Evolutionary conservation across 768 basidiomycete species (phyloP).

Genomic region (Leccinum arenicola): DNA sequence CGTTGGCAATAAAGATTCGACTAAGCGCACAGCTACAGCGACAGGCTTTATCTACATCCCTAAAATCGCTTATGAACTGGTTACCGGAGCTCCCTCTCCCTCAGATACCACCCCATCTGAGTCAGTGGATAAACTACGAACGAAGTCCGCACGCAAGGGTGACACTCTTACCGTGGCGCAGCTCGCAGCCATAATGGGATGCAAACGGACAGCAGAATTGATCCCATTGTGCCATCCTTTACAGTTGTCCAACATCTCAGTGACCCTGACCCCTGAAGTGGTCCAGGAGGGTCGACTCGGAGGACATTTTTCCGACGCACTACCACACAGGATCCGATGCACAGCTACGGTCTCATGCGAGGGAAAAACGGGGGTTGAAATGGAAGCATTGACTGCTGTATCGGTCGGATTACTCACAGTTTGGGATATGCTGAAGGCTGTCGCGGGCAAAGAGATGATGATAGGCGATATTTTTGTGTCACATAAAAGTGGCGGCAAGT

Average conservation of each 20-base stretch:
- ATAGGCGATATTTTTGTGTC: constrained; percentile 67
- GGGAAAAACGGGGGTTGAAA: constrained; percentile 86
- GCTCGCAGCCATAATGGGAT: constrained; percentile 83
- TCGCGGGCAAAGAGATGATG: constrained; percentile 84
- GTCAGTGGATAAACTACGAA: constrained; percentile 35
- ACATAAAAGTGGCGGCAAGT: constrained; percentile 70
- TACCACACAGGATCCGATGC: constrained; percentile 55
- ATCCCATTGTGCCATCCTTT: constrained; percentile 90
- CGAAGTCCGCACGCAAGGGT: constrained; percentile 62
- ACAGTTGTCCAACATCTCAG: constrained; percentile 65
- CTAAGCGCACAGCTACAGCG: constrained; percentile 71
- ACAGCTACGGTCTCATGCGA: constrained; percentile 69
- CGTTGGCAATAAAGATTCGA: constrained; percentile 58
- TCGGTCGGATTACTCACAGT: constrained; percentile 75
- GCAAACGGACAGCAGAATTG: constrained; percentile 78
- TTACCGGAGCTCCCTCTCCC: constrained; percentile 34
- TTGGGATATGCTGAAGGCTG: constrained; percentile 93
- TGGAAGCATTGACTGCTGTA: constrained; percentile 91
- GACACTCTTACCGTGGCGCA: constrained; percentile 75
- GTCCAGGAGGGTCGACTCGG: not conserved
- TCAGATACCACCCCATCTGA: constrained; percentile 1
- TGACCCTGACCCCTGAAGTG: constrained; percentile 52
- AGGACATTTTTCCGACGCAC: not conserved
- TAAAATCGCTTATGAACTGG: constrained; percentile 58
- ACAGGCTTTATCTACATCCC: constrained; percentile 71